phyloP scores from a whole-genome alignment of 2,329 filamentous ascomycete species.

The Conoideocrella luteorostrata region DNA sequence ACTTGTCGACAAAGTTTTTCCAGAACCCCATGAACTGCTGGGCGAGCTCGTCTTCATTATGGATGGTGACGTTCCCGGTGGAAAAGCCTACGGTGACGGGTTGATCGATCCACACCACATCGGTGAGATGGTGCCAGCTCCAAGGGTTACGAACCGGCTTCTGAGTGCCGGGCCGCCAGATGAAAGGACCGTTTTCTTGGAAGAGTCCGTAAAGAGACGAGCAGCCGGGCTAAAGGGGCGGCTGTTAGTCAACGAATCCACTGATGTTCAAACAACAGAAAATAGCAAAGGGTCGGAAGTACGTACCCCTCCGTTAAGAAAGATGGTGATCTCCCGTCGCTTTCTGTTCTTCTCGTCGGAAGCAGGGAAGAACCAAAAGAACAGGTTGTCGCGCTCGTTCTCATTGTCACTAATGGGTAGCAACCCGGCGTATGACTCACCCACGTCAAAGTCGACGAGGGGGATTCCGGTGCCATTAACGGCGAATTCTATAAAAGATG shows the following conservation, averaged over 20 bases:
- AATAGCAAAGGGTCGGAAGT: background rate
- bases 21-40: slow-evolving; percentile 72
- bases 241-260: background rate
- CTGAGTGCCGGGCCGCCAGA: slow-evolving; percentile 64
- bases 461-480: slow-evolving; percentile 57
- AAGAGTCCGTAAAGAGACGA: slow-evolving; percentile 61
- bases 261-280: slow-evolving; percentile 5
- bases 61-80: slow-evolving; percentile 56
- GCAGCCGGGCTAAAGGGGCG: slow-evolving; percentile 36
- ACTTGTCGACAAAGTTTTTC: slow-evolving; percentile 69
- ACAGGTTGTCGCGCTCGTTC: slow-evolving; percentile 47
- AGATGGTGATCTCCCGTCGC: slow-evolving; percentile 55
- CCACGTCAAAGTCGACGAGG: slow-evolving; percentile 57
- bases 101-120: slow-evolving; percentile 67
- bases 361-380: slow-evolving; percentile 63
- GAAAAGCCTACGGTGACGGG: slow-evolving; percentile 63
- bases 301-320: slow-evolving; percentile 48
- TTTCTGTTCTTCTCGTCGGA: slow-evolving; percentile 35
- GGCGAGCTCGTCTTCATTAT: slow-evolving; percentile 60
- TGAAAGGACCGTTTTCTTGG: slow-evolving; percentile 70
- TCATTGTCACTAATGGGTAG: slow-evolving; percentile 44
- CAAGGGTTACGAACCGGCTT: slow-evolving; percentile 60
- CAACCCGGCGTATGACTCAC: slow-evolving; percentile 53
- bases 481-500: slow-evolving; percentile 45
- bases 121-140: slow-evolving; percentile 48